These are phyloP conservation scores for Citrus unshiu DNA, from an alignment of 345 rosid species.

Conservation along the genomic window DNA sequence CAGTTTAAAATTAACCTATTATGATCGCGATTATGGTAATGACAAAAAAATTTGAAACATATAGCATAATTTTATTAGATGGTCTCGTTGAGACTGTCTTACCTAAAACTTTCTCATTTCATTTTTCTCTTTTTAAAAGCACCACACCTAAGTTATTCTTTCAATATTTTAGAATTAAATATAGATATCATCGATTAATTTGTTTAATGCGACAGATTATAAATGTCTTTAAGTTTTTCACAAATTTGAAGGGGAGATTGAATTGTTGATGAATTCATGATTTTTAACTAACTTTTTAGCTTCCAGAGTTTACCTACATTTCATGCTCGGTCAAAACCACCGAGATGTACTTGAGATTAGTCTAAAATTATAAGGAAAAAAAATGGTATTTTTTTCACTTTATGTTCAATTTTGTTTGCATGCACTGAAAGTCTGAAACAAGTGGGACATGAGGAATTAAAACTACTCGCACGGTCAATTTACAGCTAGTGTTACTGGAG, in stretches of 20 bases:
- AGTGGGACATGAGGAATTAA: constrained; percentile 4
- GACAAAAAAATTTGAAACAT: too few relatives aligned
- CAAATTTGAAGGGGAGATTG: not conserved
- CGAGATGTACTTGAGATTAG: not conserved
- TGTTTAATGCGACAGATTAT: too few relatives aligned
- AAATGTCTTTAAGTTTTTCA: too few relatives aligned
- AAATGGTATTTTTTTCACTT: too few relatives aligned
- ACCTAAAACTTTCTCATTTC: not conserved
- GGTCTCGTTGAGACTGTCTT: not conserved
- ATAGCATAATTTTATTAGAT: too few relatives aligned
- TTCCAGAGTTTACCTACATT: not conserved
- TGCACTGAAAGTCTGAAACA: not conserved
- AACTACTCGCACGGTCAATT: too few relatives aligned
- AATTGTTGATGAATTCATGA: not conserved
- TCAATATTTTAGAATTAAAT: too few relatives aligned
- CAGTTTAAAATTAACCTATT: too few relatives aligned
- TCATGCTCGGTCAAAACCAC: not conserved
- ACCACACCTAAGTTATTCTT: not conserved
- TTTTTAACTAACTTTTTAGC: not conserved
- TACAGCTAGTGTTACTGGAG: not conserved
- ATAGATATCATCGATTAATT: too few relatives aligned
- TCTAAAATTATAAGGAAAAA: not conserved
- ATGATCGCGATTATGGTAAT: too few relatives aligned
- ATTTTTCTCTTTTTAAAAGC: too few relatives aligned
- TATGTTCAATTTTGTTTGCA: not conserved